These are phyloP conservation scores for Sporothrix pseudoabietina DNA, from an alignment of 2,329 filamentous ascomycete species.

Conservation along the genomic window DNA sequence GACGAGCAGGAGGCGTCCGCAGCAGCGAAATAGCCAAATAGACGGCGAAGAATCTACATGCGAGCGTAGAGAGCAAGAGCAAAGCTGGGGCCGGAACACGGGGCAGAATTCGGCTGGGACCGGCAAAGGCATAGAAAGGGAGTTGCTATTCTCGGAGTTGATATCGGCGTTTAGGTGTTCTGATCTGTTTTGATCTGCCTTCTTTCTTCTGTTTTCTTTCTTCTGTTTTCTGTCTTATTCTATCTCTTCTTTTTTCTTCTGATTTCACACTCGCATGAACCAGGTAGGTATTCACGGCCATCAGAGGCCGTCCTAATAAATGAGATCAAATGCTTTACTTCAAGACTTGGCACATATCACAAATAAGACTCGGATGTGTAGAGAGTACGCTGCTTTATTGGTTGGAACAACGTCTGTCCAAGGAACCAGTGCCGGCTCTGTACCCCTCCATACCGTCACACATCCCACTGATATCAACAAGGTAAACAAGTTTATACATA, in stretches of 20 bases:
- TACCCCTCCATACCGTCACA: not conserved
- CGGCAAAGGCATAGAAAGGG: slow-evolving; percentile 16
- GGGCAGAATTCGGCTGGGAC: not conserved
- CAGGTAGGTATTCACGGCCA: slow-evolving; percentile 1
- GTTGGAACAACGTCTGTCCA: not conserved
- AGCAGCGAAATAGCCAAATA: not conserved
- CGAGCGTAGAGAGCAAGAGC: not conserved
- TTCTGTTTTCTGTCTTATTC: not conserved
- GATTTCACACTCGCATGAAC: not conserved
- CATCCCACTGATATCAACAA: too few relatives aligned
- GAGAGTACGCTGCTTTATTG: not conserved
- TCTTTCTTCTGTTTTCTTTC: not conserved
- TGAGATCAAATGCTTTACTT: not conserved
- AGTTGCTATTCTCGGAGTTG: not conserved
- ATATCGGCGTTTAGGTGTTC: not conserved
- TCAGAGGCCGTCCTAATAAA: not conserved
- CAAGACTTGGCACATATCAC: not conserved
- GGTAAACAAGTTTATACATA: not conserved
- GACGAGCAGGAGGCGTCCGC: slow-evolving; percentile 6
- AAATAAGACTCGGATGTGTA: not conserved
- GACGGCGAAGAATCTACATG: not conserved
- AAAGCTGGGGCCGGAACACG: not conserved
- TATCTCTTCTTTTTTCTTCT: not conserved
- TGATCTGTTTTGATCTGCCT: not conserved
- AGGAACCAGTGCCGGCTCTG: not conserved